Evolutionary conservation across 768 basidiomycete species (phyloP).

Genomic region (Suillus tomentosus): DNA sequence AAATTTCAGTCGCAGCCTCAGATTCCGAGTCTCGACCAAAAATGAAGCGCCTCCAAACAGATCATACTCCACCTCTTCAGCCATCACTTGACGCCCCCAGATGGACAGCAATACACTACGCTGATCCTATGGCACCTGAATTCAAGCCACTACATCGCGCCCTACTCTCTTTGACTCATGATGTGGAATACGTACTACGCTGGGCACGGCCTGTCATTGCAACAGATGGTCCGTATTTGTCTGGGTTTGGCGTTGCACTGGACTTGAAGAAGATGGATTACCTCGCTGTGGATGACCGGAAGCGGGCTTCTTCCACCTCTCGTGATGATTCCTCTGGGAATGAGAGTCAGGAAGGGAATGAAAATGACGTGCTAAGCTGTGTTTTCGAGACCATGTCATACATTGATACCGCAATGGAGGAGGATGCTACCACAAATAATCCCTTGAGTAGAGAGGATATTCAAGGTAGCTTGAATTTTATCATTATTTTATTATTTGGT

Average conservation of each 20-base stretch:
- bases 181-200: constrained; percentile 75
- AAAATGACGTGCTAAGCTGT: constrained; percentile 27
- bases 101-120: constrained; percentile 79
- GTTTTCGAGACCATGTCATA: constrained; percentile 35
- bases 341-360: constrained; percentile 15
- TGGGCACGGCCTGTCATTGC: constrained; percentile 24
- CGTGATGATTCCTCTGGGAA: constrained; percentile 7
- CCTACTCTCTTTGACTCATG: constrained; percentile 51
- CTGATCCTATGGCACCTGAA: constrained; percentile 59
- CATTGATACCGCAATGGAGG: constrained; percentile 31
- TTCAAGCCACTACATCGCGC: constrained; percentile 73
- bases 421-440: constrained; percentile 40
- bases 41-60: constrained; percentile 68
- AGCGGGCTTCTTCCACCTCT: constrained; percentile 3
- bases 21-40: constrained; percentile 25
- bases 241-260: constrained; percentile 90
- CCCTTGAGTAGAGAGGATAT: constrained; percentile 58
- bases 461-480: constrained; percentile 39
- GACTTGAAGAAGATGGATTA: constrained; percentile 98
- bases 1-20: constrained; percentile 37
- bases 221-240: constrained; percentile 42
- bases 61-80: constrained; percentile 67
- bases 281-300: constrained; percentile 87
- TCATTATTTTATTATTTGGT: background rate
- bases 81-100: constrained; percentile 47